Base-by-base conservation (phyloP, 257 asterid genomes). In the Solanum sitiens region DNA sequence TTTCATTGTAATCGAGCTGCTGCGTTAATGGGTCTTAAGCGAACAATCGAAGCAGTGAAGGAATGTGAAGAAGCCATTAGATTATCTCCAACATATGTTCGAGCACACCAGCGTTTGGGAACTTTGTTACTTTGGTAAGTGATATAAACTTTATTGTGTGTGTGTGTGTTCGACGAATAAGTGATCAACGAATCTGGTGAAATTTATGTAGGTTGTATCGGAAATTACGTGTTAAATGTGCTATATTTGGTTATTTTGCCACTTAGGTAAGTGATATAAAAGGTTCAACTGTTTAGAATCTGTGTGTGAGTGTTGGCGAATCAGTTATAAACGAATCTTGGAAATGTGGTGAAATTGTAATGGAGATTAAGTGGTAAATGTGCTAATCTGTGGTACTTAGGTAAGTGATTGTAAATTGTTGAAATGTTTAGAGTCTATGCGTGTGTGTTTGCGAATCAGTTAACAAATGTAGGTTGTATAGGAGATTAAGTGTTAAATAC, bases 71-170 rank as follows among this genome's bases (percentile, higher is more conserved):
- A 93, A 90, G 98, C 98, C 14, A 91, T 93, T 87, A 87, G 91
- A 89, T 87, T 93, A 92, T 94, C 93, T 93, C 98, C 98, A 23
- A 89, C 93, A 30, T 95, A 94, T 83, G 93, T 90, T 35, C 88
- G 93, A 89, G 96, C 98, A 8, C 96, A 93, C 90, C 94, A 93
- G 56, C 96, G 96, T 6, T 90, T 95, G 86, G 98, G 96, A 86
- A 93, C 95, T 74, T 80, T 95, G 85, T 89, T 92, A 87, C 89
- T 93, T 88, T 92, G 96, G 98, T 95, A 92, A 90, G 91, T 91
- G 59, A 73, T 87, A 40, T 77, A 90, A 65, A 10, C 15, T n/a
- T 61, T 2, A 20, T 8, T 86, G 71, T 76, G 59, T 14, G 15
- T 56, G 71, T 75, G 56, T 13, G 13, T 39, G 61, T 84, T 83